A percentile compares a stretch with the other conserved stretches of the same genome.
phyloP scores from a whole-genome alignment of 179 eudicot species.

The Vitellaria paradoxa region DNA sequence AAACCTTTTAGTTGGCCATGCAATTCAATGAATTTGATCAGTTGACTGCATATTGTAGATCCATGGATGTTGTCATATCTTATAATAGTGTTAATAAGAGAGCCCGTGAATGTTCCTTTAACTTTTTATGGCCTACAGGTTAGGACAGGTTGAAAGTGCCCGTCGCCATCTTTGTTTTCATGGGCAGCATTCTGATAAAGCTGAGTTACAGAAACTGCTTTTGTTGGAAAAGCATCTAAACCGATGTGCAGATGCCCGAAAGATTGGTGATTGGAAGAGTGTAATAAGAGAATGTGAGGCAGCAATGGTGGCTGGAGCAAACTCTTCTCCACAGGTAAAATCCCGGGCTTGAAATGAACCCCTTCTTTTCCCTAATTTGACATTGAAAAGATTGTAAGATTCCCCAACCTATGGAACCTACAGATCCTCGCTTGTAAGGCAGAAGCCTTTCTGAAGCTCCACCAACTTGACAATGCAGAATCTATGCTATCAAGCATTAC shows the following conservation, averaged over 20 bases:
- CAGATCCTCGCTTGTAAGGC: constrained; percentile 37
- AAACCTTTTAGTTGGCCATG: neutral
- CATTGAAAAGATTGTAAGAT: neutral
- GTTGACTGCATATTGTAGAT: neutral
- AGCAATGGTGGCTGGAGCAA: constrained; percentile 33
- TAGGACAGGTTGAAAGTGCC: constrained; percentile 42
- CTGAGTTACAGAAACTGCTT: constrained; percentile 29
- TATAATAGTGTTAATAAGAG: neutral
- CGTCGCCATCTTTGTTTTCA: constrained; percentile 27
- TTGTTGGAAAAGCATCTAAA: constrained; percentile 32
- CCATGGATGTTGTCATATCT: neutral
- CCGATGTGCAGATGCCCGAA: constrained; percentile 34
- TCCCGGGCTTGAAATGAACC: neutral
- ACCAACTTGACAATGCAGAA: constrained; percentile 34
- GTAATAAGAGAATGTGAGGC: constrained; percentile 38
- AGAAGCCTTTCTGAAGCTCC: constrained; percentile 41
- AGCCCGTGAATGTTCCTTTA: neutral
- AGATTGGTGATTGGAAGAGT: constrained; percentile 37
- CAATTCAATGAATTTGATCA: neutral
- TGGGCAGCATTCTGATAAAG: constrained; percentile 20
- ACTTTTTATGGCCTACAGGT: constrained; percentile 18
- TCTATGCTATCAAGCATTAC: constrained; percentile 20
- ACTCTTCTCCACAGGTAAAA: constrained; percentile 32
- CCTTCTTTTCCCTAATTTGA: neutral
- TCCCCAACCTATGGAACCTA: neutral